Base-by-base conservation (phyloP, 768 basidiomycete genomes). In the Mycena galopus region DNA sequence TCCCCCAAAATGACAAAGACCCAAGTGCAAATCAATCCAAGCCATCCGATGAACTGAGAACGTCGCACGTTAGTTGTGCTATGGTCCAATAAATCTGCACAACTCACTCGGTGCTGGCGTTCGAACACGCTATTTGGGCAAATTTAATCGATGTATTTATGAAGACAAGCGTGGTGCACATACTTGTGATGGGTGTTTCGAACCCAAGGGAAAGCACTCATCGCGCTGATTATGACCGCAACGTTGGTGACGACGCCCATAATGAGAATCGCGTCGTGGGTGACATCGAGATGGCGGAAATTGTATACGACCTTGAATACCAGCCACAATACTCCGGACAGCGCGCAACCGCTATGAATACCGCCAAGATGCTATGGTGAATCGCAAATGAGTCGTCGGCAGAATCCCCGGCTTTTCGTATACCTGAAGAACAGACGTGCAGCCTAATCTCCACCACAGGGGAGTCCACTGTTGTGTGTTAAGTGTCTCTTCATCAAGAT, bases 111-210 rank as follows among this genome's bases (percentile, higher is more conserved):
- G 79, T 95, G 93, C 73, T 93, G 90, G 62, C 93, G 88, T 79
- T 95, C 93, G 75, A 95, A 95, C 23, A 94, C 88, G 78, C 92
- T 94, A 23, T n/a, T 53, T 29, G 59, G 11, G 59, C 12, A 55
- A 23, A 53, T 73, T n/a, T n/a, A 27, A 66, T 53, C 64, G 64
- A 35, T 39, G 32, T 65, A 57, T 16, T 29, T 55, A 14, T 12
- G 10, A 23, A 42, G 53, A 23, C 23, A 44, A 23, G 37, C 35
- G 27, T 56, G 59, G 9, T 23, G 11, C 5, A 81, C 89, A 76
- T 79, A 93, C 93, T 94, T 94, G 85, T 94, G 93, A 75, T 94
- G 92, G 14, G 88, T 90, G 76, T 94, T 94, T 73, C 94, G 87
- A 56, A 95, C 88, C 92, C 93, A 94, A 32, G 93, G 94, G 78